Evolutionary conservation across 1,139 yeast species (phyloP).

Genomic region (Hyphopichia pseudoburtonii): DNA sequence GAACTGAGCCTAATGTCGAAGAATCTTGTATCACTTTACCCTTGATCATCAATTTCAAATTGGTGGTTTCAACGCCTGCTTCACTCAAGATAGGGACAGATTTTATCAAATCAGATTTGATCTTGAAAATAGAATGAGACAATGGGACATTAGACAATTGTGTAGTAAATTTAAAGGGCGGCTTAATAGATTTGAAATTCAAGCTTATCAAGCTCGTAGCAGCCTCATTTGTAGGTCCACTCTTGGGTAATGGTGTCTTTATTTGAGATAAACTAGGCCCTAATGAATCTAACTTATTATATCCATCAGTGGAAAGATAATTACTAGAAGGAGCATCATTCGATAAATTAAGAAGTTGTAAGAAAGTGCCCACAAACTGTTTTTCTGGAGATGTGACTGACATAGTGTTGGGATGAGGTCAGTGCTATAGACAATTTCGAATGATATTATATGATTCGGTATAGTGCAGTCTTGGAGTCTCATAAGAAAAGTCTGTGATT

Average conservation of each 20-base stretch:
- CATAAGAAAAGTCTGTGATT: too few species aligned
- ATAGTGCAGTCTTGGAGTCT: too few species aligned
- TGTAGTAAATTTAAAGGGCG: slow-evolving; percentile 41
- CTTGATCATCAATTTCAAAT: slow-evolving; percentile 41
- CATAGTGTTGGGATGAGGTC: too few species aligned
- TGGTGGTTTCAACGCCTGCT: slow-evolving; percentile 26
- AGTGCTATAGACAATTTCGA: too few species aligned
- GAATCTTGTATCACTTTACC: slow-evolving; percentile 48
- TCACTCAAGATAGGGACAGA: slow-evolving; percentile 21
- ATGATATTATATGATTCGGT: too few species aligned
- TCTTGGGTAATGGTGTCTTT: slow-evolving; percentile 28
- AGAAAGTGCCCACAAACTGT: slow-evolving; percentile 34
- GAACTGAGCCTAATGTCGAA: slow-evolving; percentile 23
- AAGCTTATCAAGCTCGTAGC: slow-evolving; percentile 6
- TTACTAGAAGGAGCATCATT: slow-evolving; percentile 21
- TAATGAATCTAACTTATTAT: slow-evolving; percentile 31
- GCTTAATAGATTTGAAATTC: slow-evolving; percentile 42
- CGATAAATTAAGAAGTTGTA: slow-evolving; percentile 33
- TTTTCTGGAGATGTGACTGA: slow-evolving; percentile 14
- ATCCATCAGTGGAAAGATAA: slow-evolving; percentile 34
- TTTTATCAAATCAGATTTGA: slow-evolving; percentile 32
- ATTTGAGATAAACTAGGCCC: slow-evolving; percentile 44
- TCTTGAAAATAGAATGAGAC: slow-evolving; percentile 31
- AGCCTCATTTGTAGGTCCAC: slow-evolving; percentile 4
- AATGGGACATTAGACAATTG: slow-evolving; percentile 23